Conservation (phyloP, 768 basidiomycete genomes). For the Suillus ampliporus region DNA sequence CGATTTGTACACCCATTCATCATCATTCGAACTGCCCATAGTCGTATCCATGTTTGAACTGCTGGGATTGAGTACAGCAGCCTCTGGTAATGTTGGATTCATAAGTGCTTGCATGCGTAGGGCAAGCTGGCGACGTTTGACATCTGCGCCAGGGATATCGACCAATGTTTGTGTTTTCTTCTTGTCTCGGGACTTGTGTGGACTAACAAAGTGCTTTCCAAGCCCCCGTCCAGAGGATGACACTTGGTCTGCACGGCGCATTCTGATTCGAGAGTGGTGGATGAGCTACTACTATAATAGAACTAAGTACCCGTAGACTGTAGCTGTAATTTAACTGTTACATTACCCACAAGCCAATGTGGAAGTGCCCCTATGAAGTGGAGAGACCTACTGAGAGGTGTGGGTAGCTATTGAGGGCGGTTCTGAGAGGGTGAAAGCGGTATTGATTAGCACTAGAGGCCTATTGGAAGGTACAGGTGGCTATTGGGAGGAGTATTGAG, state of each 20-base stretch:
- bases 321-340: too few species aligned
- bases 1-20: neutral
- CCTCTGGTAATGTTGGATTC: neutral
- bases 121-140: neutral
- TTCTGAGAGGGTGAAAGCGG: too few species aligned
- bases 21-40: too few species aligned
- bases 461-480: too few species aligned
- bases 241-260: neutral
- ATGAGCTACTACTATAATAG: neutral
- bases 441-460: too few species aligned
- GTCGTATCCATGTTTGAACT: neutral
- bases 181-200: neutral
- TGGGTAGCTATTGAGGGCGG: too few species aligned
- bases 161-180: constrained; percentile 12
- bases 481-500: too few species aligned
- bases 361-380: too few species aligned
- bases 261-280: neutral
- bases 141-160: constrained; percentile 1
- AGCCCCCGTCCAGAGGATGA: neutral
- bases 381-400: too few species aligned
- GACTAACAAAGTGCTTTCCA: neutral
- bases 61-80: neutral
- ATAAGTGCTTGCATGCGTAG: constrained; percentile 1
- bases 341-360: too few species aligned
- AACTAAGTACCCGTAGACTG: too few species aligned